These are phyloP conservation scores for Fusarium irregulare DNA, from an alignment of 2,329 filamentous ascomycete species.

Conservation along the genomic window DNA sequence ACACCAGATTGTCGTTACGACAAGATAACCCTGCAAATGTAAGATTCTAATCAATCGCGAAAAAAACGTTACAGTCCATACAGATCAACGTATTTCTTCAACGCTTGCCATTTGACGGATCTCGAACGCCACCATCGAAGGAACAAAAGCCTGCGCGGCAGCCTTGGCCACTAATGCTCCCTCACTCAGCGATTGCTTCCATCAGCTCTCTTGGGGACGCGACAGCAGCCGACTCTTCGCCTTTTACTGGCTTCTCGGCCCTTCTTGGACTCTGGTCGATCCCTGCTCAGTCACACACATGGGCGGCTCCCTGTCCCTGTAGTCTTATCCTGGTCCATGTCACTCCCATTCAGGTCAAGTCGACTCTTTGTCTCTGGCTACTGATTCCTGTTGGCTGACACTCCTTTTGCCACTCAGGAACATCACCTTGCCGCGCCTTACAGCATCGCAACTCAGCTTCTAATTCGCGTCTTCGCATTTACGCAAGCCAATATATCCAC, in stretches of 20 bases:
- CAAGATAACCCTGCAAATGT: background rate
- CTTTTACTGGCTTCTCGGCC: constrained; percentile 47
- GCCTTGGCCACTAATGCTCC: constrained; percentile 30
- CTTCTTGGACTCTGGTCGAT: constrained; percentile 34
- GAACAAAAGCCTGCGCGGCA: constrained; percentile 21
- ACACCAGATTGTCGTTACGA: constrained; percentile 1
- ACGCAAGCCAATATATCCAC: constrained; percentile 17
- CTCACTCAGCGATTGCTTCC: constrained; percentile 8
- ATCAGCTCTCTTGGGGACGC: constrained; percentile 20
- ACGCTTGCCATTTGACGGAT: constrained; percentile 25
- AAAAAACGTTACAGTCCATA: constrained; percentile 15
- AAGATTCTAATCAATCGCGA: constrained; percentile 2
- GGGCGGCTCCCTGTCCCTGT: constrained; percentile 10
- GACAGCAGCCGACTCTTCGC: constrained; percentile 23
- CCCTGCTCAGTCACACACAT: constrained; percentile 32
- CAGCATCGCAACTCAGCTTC: constrained; percentile 12
- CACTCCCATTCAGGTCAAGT: constrained; percentile 24
- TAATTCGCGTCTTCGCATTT: constrained; percentile 36
- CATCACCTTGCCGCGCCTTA: constrained; percentile 19
- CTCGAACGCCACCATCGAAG: constrained; percentile 10
- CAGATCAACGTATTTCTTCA: constrained; percentile 14
- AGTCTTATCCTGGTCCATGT: constrained; percentile 20
- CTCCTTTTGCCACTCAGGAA: constrained; percentile 39
- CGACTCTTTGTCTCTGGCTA: constrained; percentile 14
- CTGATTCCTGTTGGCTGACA: constrained; percentile 19